phyloP scores from a whole-genome alignment of 768 basidiomycete species.

The Myochromella boudieri region DNA sequence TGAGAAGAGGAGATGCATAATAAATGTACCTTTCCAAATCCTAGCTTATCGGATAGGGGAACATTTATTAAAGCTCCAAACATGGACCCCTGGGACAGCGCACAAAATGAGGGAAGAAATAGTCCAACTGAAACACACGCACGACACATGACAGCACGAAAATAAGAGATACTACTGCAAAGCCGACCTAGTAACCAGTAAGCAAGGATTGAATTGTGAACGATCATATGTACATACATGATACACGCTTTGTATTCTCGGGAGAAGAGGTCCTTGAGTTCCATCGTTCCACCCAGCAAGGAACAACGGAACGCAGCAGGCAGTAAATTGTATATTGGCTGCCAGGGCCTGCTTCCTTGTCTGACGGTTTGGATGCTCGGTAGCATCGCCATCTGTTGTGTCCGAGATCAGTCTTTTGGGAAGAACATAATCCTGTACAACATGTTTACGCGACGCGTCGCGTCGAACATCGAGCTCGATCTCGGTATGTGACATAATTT shows the following conservation, averaged over 20 bases:
- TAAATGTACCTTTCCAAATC: slow-evolving; percentile 34
- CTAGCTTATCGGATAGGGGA: slow-evolving; percentile 24
- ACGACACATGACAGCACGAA: slow-evolving; percentile 40
- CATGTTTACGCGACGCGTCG: slow-evolving; percentile 13
- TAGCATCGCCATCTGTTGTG: neutral
- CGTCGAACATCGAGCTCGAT: slow-evolving; percentile 8
- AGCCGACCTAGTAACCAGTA: slow-evolving; percentile 38
- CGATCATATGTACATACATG: slow-evolving; percentile 41
- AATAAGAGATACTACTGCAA: slow-evolving; percentile 43
- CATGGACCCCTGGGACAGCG: slow-evolving; percentile 26
- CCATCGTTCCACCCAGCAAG: slow-evolving; percentile 81
- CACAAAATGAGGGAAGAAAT: neutral
- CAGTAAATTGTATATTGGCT: slow-evolving; percentile 46
- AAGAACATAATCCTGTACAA: slow-evolving; percentile 3
- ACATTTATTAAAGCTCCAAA: slow-evolving; percentile 30
- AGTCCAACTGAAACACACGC: slow-evolving; percentile 15
- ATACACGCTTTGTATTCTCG: slow-evolving; percentile 63
- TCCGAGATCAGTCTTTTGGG: neutral
- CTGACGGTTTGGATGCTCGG: neutral
- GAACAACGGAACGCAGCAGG: slow-evolving; percentile 57
- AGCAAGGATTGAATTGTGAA: neutral
- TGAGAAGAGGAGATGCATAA: neutral
- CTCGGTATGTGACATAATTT: too few relatives aligned
- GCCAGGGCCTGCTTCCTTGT: slow-evolving; percentile 22
- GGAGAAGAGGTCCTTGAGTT: slow-evolving; percentile 71